Percentiles rank a stretch among this genome's conserved stretches.
phyloP scores from a whole-genome alignment of 2,329 filamentous ascomycete species.

The Allantophomopsis lycopodina region DNA sequence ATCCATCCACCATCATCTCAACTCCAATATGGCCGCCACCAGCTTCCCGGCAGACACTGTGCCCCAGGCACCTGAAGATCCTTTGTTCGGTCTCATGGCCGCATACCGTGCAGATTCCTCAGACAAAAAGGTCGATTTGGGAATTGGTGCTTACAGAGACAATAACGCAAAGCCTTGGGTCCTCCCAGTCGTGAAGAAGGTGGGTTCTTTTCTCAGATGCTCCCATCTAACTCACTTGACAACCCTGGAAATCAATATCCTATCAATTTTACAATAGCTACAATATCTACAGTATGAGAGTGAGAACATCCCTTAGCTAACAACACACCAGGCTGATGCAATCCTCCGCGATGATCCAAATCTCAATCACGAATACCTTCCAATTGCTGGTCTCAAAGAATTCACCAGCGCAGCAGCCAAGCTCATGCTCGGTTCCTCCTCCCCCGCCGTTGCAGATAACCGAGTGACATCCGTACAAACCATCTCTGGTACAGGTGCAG shows the following conservation, averaged over 20 bases:
- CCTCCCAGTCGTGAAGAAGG: conserved; percentile 91
- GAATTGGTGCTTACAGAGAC: conserved; percentile 87
- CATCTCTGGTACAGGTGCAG: conserved; percentile 91
- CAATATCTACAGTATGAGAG: no score
- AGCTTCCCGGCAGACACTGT: conserved; percentile 66
- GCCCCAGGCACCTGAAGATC: conserved; percentile 85
- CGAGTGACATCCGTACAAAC: conserved; percentile 76
- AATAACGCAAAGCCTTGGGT: conserved; percentile 96
- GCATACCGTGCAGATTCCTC: conserved; percentile 70
- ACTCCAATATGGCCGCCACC: conserved; percentile 42
- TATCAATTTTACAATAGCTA: no score
- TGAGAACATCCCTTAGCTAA: conserved; percentile 7
- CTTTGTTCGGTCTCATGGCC: conserved; percentile 84
- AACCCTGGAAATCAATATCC: neutral
- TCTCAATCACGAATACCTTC: conserved; percentile 96
- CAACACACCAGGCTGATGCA: conserved; percentile 61
- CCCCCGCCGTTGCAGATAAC: conserved; percentile 72
- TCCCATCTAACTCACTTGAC: conserved; percentile 2
- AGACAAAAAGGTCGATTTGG: conserved; percentile 79
- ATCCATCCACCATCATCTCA: conserved; percentile 47
- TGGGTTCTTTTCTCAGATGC: conserved; percentile 25
- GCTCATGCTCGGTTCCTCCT: conserved; percentile 69
- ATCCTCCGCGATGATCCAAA: conserved; percentile 77
- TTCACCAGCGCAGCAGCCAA: conserved; percentile 88
- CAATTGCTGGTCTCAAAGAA: conserved; percentile 75